Percentiles rank a stretch among this genome's conserved stretches.
These are phyloP conservation scores for Alloascoidea africana DNA, from an alignment of 805 yeast species.

Conservation along the genomic window DNA sequence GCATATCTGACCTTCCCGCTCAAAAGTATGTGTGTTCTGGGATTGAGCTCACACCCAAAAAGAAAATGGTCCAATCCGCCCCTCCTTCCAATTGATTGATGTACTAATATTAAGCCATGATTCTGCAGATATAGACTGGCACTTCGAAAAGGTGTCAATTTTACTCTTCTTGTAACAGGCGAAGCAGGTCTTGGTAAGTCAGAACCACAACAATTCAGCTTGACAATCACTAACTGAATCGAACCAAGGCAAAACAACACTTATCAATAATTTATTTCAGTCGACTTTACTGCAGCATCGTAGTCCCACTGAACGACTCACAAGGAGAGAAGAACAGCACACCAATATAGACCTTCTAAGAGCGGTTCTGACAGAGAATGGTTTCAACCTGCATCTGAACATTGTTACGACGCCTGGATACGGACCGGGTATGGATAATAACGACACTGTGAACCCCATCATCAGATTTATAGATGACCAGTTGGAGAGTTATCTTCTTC, in stretches of 20 bases:
- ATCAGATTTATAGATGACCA: conserved; percentile 85
- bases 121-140: no score
- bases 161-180: conserved; percentile 77
- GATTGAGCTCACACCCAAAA: no score
- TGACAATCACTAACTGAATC: conserved; percentile 6
- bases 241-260: conserved; percentile 43
- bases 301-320: conserved; percentile 41
- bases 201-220: neutral
- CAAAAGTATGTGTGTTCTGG: no score
- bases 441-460: conserved; percentile 74
- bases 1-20: no score
- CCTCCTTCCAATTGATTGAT: no score
- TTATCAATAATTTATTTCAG: conserved; percentile 73
- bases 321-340: conserved; percentile 21
- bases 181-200: conserved; percentile 76
- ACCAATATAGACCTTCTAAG: conserved; percentile 59
- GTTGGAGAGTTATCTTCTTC: conserved; percentile 77
- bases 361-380: conserved; percentile 75
- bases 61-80: no score
- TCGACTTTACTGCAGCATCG: conserved; percentile 29
- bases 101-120: no score
- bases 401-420: conserved; percentile 86
- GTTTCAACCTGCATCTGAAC: conserved; percentile 58
- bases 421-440: conserved; percentile 81
- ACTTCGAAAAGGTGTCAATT: conserved; percentile 50